Percentiles rank a stretch among this genome's conserved stretches.
Conservation (phyloP, 495 filamentous ascomycete genomes). For the Penicillium steckii region DNA sequence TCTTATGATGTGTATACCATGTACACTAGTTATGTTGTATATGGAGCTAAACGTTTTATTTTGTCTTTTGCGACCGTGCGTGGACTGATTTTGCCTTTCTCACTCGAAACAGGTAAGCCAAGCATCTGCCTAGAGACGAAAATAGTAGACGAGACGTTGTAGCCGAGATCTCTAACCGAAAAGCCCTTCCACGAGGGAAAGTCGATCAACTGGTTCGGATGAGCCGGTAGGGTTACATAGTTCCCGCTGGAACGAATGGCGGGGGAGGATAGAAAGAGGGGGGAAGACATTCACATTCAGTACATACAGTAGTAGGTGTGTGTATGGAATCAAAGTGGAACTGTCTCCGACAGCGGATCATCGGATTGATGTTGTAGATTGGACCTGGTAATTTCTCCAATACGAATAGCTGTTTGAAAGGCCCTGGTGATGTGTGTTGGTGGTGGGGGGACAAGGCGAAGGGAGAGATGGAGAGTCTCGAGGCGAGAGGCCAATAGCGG, state of each 20-base stretch:
- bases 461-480: neutral
- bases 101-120: conserved; percentile 11
- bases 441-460: neutral
- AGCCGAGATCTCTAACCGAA: conserved; percentile 20
- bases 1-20: too few species aligned
- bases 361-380: neutral
- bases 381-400: neutral
- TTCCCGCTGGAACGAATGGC: conserved; percentile 8
- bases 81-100: neutral
- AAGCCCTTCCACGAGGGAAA: neutral
- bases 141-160: conserved; percentile 2
- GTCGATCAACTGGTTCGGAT: conserved; percentile 10
- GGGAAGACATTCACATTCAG: too few species aligned
- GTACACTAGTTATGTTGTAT: neutral
- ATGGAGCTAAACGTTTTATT: neutral
- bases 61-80: conserved; percentile 15
- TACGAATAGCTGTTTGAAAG: neutral
- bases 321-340: conserved; percentile 13
- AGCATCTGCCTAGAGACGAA: neutral
- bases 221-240: conserved; percentile 30
- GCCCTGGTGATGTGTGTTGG: neutral
- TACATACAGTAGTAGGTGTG: too few species aligned
- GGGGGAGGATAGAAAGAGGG: conserved; percentile 7
- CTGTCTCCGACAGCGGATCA: conserved; percentile 16
- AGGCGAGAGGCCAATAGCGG: conserved; percentile 1